A percentile compares a stretch with the other conserved stretches of the same genome.
Evolutionary conservation across 2,329 filamentous ascomycete genomes (phyloP).

Genomic region (Albophoma yamanashiensis): DNA sequence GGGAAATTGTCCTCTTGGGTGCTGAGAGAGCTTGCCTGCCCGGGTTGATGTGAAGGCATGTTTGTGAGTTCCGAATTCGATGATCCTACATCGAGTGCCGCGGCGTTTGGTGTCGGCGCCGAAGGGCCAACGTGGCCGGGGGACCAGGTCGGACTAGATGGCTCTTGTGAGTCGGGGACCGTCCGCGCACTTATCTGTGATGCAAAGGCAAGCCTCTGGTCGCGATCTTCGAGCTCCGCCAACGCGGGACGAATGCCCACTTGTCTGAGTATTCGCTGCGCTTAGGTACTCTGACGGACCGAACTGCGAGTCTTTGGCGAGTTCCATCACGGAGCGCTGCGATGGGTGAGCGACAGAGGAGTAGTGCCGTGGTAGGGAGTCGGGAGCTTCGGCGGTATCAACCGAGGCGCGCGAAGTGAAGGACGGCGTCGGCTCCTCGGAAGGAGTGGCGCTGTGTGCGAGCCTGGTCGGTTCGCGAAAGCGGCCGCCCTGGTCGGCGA

Average conservation of each 20-base stretch:
- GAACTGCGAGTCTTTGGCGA: conserved; percentile 19
- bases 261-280: conserved; percentile 17
- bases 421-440: conserved; percentile 18
- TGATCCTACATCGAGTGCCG: too few species aligned
- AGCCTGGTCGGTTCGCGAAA: conserved; percentile 12
- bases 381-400: conserved; percentile 9
- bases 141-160: conserved; percentile 13
- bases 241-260: conserved; percentile 19
- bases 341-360: conserved; percentile 2
- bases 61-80: neutral
- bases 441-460: conserved; percentile 12
- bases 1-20: neutral
- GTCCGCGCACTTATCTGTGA: conserved; percentile 22
- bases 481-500: conserved; percentile 6
- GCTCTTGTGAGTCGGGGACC: conserved; percentile 34
- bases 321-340: conserved; percentile 16
- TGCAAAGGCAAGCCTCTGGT: conserved; percentile 18
- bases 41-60: conserved; percentile 15
- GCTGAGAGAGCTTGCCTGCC: conserved; percentile 1
- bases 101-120: neutral
- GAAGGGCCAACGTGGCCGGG: neutral
- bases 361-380: conserved; percentile 5
- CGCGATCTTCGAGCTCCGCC: conserved; percentile 23
- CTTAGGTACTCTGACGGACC: conserved; percentile 25
- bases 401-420: conserved; percentile 15